A percentile compares a stretch with the other conserved stretches of the same genome.
phyloP scores from a whole-genome alignment of 345 rosid species.

The Citrus glauca region DNA sequence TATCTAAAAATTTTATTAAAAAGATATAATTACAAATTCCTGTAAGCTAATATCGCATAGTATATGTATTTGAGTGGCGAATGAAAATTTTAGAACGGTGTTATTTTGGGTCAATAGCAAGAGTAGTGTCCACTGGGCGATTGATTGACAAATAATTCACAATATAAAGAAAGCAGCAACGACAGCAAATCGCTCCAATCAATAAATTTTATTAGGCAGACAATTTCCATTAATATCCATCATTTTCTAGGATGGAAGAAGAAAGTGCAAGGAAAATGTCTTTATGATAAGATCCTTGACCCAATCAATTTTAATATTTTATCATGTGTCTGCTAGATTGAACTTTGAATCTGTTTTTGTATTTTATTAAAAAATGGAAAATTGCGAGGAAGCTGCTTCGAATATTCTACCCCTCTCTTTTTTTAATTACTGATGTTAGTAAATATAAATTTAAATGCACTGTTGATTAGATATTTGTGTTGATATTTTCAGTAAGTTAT shows the following conservation, averaged over 20 bases:
- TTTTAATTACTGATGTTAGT: too few relatives aligned
- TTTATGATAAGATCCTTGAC: constrained; percentile 10
- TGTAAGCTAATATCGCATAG: too few relatives aligned
- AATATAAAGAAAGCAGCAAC: neutral
- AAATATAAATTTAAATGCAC: too few relatives aligned
- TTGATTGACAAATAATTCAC: neutral
- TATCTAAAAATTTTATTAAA: too few relatives aligned
- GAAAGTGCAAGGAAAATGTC: constrained; percentile 24
- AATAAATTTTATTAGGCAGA: too few relatives aligned
- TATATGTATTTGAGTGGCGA: too few relatives aligned
- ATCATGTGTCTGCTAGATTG: neutral
- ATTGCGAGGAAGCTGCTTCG: constrained; percentile 9
- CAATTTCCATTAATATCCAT: neutral
- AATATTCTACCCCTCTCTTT: neutral
- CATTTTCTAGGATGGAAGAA: neutral
- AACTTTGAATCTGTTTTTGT: neutral
- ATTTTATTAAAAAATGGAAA: neutral
- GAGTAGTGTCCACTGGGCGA: neutral
- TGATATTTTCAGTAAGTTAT: too few relatives aligned
- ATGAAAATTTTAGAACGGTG: neutral
- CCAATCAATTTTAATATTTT: neutral
- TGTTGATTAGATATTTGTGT: too few relatives aligned
- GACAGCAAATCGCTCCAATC: too few relatives aligned
- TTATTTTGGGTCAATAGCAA: neutral
- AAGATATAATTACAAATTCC: too few relatives aligned